Evolutionary conservation across 2,329 filamentous ascomycete genomes (phyloP).

Genomic region (Ampelomyces quisqualis): DNA sequence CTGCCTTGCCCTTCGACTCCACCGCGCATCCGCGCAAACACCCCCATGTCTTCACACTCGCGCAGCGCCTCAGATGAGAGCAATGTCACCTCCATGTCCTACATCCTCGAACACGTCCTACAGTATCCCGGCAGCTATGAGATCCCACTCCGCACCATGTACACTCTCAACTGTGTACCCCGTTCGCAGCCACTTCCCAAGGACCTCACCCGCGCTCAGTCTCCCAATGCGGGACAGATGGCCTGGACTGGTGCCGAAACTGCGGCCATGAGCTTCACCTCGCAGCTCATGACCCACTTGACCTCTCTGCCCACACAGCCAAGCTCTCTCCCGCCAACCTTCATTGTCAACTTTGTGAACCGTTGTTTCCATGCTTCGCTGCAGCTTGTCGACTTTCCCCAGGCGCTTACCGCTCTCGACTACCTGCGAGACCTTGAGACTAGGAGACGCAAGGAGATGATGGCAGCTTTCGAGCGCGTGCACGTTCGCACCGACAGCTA

Average conservation of each 20-base stretch:
- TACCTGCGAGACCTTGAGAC: constrained; percentile 65
- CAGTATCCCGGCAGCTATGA: constrained; percentile 65
- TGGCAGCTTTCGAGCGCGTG: constrained; percentile 56
- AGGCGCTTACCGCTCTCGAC: constrained; percentile 65
- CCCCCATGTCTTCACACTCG: constrained; percentile 40
- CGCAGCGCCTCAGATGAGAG: constrained; percentile 43
- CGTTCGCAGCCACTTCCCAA: constrained; percentile 45
- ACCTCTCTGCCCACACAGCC: constrained; percentile 60
- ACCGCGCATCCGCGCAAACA: constrained; percentile 8
- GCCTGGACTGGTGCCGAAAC: constrained; percentile 39
- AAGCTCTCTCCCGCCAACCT: constrained; percentile 62
- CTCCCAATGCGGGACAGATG: constrained; percentile 35
- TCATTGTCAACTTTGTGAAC: constrained; percentile 63
- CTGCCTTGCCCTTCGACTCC: neutral
- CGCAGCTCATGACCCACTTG: constrained; percentile 57
- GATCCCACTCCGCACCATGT: constrained; percentile 67
- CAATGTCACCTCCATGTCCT: constrained; percentile 33
- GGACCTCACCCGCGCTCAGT: constrained; percentile 34
- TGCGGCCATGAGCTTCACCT: constrained; percentile 51
- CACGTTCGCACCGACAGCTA: constrained; percentile 54
- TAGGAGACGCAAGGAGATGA: constrained; percentile 60
- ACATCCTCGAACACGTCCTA: constrained; percentile 51
- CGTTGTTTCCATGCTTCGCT: constrained; percentile 60
- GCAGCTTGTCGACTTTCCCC: constrained; percentile 63
- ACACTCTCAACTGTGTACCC: constrained; percentile 63